Evolutionary conservation across 306 rosid genomes (phyloP).

Genomic region (Mimosa pudica): DNA sequence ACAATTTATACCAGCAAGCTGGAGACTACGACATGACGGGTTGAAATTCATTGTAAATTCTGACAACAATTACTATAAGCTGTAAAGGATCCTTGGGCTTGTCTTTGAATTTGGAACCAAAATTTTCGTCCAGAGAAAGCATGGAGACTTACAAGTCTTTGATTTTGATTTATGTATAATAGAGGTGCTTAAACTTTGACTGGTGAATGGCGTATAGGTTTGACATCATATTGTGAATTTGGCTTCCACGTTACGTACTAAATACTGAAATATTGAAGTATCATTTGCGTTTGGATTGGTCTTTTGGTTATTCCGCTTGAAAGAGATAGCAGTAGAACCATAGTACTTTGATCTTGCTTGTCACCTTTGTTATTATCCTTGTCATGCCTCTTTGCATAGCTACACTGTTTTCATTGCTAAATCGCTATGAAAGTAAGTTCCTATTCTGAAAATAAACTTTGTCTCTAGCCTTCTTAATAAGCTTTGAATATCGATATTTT

Average conservation of each 20-base stretch:
- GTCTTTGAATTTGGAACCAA: neutral
- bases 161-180: constrained; percentile 7
- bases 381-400: neutral
- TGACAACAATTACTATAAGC: constrained; percentile 36
- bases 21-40: constrained; percentile 64
- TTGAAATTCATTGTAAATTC: constrained; percentile 41
- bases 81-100: constrained; percentile 18
- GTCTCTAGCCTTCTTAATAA: too few relatives aligned
- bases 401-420: neutral
- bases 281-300: constrained; percentile 24
- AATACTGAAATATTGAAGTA: constrained; percentile 1
- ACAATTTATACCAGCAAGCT: constrained; percentile 50
- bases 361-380: neutral
- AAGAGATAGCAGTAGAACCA: constrained; percentile 1
- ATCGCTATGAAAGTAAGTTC: neutral
- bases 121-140: neutral
- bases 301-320: constrained; percentile 19
- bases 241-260: constrained; percentile 17
- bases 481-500: too few relatives aligned
- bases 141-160: neutral
- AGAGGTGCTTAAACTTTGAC: constrained; percentile 27
- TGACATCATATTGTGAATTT: constrained; percentile 29
- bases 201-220: constrained; percentile 38
- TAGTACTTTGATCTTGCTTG: neutral
- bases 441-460: too few relatives aligned